These are phyloP conservation scores for Calonectria hongkongensis DNA, from an alignment of 2,329 filamentous ascomycete species.

Conservation along the genomic window DNA sequence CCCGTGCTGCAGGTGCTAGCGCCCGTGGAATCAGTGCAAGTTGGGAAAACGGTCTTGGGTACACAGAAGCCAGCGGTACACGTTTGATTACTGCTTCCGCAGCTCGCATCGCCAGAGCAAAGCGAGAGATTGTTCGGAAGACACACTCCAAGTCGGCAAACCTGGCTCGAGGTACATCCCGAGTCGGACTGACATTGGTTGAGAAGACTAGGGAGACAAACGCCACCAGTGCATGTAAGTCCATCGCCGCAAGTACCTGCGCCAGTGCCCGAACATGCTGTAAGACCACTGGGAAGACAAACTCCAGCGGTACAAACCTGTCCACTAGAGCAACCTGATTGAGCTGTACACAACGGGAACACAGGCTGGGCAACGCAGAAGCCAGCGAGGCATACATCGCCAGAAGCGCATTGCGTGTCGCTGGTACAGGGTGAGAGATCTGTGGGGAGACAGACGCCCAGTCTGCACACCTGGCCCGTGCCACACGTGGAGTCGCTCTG, in stretches of 20 bases:
- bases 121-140: neutral
- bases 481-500: neutral
- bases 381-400: slow-evolving; percentile 6
- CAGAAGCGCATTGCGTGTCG: neutral
- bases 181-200: slow-evolving; percentile 17
- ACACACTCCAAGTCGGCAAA: slow-evolving; percentile 29
- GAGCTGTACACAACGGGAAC: slow-evolving; percentile 5
- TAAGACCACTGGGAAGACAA: slow-evolving; percentile 4
- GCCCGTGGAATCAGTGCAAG: neutral
- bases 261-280: neutral
- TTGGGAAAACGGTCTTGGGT: neutral
- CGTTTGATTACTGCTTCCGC: neutral
- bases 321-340: neutral
- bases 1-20: slow-evolving; percentile 2
- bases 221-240: slow-evolving; percentile 6
- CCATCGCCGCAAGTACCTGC: neutral
- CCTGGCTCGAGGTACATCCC: neutral
- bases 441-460: slow-evolving; percentile 17
- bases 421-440: neutral
- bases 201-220: slow-evolving; percentile 18
- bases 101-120: neutral
- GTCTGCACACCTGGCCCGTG: slow-evolving; percentile 1
- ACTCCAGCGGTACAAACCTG: slow-evolving; percentile 21
- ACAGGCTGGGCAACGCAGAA: neutral
- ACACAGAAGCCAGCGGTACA: slow-evolving; percentile 26